Conservation (phyloP, 176 grass and related monocot genomes). For the barley (Hordeum vulgare) region MorexV3_pseudomolecules_assembly NC_058519.1:457985625-457986124, state of each 20-base stretch:
- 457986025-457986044: conserved; percentile 80
- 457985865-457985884: conserved; percentile 80
- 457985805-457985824: conserved; percentile 86
- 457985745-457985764: conserved; percentile 79
- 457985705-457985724: conserved; percentile 76
- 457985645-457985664: conserved; percentile 76
- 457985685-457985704: conserved; percentile 81
- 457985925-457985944: conserved; percentile 81
- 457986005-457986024: conserved; percentile 82
- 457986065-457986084: conserved; percentile 84
- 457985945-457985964: conserved; percentile 83
- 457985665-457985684: conserved; percentile 73
- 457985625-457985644: conserved; percentile 77
- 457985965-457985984: conserved; percentile 63
- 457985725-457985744: conserved; percentile 93
- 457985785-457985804: conserved; percentile 89
- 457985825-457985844: conserved; percentile 90
- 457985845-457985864: conserved; percentile 86
- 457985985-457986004: conserved; percentile 76
- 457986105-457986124: conserved; percentile 64
- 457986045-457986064: conserved; percentile 86
- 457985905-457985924: conserved; percentile 92
- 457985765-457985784: conserved; percentile 88
- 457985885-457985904: conserved; percentile 87
- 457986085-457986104: conserved; percentile 85